Conservation (phyloP, 441 rosid species). For the Eutrema salsugineum region DNA sequence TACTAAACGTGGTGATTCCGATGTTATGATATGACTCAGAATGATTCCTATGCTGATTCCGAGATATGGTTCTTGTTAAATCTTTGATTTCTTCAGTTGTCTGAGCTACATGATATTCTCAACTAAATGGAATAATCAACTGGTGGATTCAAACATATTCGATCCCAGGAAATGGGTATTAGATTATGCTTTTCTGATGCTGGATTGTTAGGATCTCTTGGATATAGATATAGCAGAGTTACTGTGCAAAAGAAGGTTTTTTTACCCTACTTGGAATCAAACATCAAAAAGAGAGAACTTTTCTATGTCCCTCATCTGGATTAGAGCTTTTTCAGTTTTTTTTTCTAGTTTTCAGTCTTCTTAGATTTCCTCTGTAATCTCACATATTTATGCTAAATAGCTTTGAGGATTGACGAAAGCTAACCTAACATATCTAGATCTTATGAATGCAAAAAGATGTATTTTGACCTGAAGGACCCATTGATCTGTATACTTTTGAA, state of each 20-base stretch:
- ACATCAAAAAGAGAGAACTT: conserved; percentile 8
- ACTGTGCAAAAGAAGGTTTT: not conserved
- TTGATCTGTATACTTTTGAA: not conserved
- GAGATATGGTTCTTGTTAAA: conserved; percentile 15
- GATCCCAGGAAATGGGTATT: conserved; percentile 21
- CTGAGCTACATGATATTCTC: not conserved
- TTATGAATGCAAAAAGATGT: not conserved
- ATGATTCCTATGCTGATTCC: conserved; percentile 7
- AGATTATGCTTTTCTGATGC: conserved; percentile 7
- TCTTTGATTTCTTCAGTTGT: not conserved
- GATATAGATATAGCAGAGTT: conserved; percentile 13
- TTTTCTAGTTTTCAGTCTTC: not conserved
- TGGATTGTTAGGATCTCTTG: conserved; percentile 15
- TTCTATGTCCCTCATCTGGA: not conserved
- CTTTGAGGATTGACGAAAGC: not conserved
- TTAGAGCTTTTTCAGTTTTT: not conserved
- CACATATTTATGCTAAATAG: not conserved
- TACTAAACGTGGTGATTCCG: not conserved
- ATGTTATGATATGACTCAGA: conserved; percentile 13
- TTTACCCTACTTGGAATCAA: not conserved
- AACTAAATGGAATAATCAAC: not conserved
- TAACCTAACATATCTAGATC: not conserved
- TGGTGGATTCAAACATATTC: conserved; percentile 17
- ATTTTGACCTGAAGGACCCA: not conserved
- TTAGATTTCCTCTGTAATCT: not conserved